Evolutionary conservation across 164 flowering plant species (phyloP), one percentile per base, ranked within the genome.

Genomic region (Cinnamomum micranthum): DNA sequence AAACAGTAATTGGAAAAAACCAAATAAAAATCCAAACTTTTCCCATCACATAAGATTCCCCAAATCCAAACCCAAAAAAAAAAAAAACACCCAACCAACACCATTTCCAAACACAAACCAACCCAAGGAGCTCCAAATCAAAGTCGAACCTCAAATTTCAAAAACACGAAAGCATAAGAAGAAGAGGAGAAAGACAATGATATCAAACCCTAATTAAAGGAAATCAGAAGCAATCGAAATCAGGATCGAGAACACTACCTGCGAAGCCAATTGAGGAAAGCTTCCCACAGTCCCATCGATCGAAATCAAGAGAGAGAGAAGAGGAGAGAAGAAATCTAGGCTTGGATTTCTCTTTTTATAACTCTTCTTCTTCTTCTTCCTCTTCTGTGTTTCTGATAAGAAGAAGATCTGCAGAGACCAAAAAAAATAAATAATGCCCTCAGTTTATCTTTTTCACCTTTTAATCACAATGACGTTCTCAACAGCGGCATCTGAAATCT

Each of bases 221-320:
- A 4, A 55, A 55, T 55, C 60, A 4, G n/a, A 55, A 55, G 60
- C 60, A 55, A 14, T 55, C 17, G 60, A 55, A 14, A 55, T 55
- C n/a, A 15, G 60, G 60, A 55, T 55, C n/a, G 60, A 55, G 60
- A 55, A 33, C 17, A 31, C 6, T 41, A 67, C 70, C 70, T 67
- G 12, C 70, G 70, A 19, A 67, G 70, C 70, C 70, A 67, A 67
- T 67, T 67, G 70, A 67, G 70, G 70, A 67, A 67, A 67, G 70
- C 70, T 15, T 67, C 71, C 58, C 71, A 41, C 72, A 50, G 72
- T 51, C 70, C 70, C 70, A 67, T 67, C 70, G 41, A 28, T 28
- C 19, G 11, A 67, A 67, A 64, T 64, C 22, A n/a, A 28, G 27
- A 67, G 11, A 19, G 11, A 19, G 4, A 22, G 70, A 14, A 33